Conservation (phyloP, 164 flowering plant genomes). For the Nelumbo lutea region DNA sequence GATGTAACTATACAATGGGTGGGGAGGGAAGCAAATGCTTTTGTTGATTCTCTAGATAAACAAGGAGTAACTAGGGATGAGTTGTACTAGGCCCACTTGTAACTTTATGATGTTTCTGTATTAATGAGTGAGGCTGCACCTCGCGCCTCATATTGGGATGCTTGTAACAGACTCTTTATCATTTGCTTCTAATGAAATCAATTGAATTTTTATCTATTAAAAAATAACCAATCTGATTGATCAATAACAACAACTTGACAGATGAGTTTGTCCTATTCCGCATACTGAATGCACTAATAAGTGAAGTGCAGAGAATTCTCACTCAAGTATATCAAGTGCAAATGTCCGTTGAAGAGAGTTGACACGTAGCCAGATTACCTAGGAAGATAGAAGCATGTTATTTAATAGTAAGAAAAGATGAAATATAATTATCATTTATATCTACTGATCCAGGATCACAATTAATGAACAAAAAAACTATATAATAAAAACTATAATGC, state of each 20-base stretch:
- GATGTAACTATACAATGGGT: no score
- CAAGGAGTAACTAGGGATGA: no score
- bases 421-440: background rate
- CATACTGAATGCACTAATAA: background rate
- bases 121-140: no score
- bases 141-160: no score
- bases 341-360: constrained; percentile 70
- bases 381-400: constrained; percentile 17
- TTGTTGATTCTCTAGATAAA: no score
- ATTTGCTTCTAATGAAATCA: no score
- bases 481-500: background rate
- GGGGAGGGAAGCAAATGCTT: no score
- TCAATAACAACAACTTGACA: background rate
- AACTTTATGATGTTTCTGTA: no score
- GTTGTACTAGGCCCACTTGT: no score
- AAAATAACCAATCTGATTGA: no score
- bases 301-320: constrained; percentile 24
- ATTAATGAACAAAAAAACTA: background rate
- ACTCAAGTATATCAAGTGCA: constrained; percentile 96
- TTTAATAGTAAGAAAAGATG: background rate
- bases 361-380: constrained; percentile 81
- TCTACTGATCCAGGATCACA: background rate
- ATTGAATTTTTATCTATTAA: no score
- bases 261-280: background rate
- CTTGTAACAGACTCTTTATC: no score